Percentiles rank a stretch among this genome's conserved stretches.
These are phyloP conservation scores for Huntiella abstrusa DNA, from an alignment of 2,329 filamentous ascomycete species.

Conservation along the genomic window DNA sequence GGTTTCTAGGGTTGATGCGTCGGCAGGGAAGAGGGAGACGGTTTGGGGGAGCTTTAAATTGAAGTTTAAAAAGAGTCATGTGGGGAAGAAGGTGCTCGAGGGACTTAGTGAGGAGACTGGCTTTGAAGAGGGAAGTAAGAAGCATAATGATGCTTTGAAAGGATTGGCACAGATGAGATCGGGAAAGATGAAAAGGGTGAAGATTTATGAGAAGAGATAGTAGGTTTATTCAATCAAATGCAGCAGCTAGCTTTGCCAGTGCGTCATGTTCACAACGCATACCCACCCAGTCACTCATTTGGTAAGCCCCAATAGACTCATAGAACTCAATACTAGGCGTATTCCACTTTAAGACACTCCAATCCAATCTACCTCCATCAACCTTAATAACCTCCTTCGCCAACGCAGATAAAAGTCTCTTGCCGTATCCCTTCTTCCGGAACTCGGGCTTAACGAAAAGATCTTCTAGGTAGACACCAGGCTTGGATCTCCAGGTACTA, in stretches of 20 bases:
- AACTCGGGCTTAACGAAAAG: conserved; percentile 59
- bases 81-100: not conserved
- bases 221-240: conserved; percentile 13
- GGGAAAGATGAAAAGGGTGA: not conserved
- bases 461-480: conserved; percentile 87
- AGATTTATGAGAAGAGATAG: not conserved
- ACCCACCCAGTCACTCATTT: conserved; percentile 53
- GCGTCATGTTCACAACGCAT: conserved; percentile 55
- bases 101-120: conserved; percentile 5
- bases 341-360: conserved; percentile 88
- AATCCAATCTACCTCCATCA: conserved; percentile 61
- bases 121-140: conserved; percentile 3
- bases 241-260: conserved; percentile 37
- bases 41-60: conserved; percentile 7
- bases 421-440: conserved; percentile 63
- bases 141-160: not conserved
- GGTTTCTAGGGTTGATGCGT: conserved; percentile 5
- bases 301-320: conserved; percentile 45
- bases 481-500: conserved; percentile 72
- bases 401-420: conserved; percentile 51
- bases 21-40: not conserved
- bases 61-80: not conserved
- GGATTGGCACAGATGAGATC: not conserved
- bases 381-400: conserved; percentile 63
- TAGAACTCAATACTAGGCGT: conserved; percentile 81